Base-by-base conservation (phyloP, 2,329 filamentous ascomycete genomes). In the Chaetomiaceae sp. region DNA sequence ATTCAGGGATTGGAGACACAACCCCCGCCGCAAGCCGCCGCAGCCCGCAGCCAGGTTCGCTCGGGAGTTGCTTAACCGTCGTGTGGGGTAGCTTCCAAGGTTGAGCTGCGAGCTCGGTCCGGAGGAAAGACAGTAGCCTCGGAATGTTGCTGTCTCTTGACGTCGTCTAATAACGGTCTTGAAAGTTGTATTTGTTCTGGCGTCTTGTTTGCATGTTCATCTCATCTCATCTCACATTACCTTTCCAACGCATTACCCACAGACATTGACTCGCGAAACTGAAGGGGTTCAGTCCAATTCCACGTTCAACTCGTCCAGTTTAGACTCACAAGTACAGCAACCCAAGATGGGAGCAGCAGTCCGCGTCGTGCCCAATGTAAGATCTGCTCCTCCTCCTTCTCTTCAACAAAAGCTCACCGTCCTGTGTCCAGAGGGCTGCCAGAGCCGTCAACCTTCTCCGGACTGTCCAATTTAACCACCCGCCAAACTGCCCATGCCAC, bases 381-480 rank as follows among this genome's bases (percentile, higher is more conserved):
- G 63, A 51, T 10, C 5, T 3, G n/a, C 27, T 17, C 27, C 37
- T 17, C 40, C 27, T 33, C 33, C 31, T n/a, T n/a, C 16, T 25
- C 31, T 5, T 2, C 5, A 46, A 21, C 21, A 55, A 10, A 44
- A 47, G 7, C 9, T 38, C 3, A 43, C 21, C 17, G 8, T 10
- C 16, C 33, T 8, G 7, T 14, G 31, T 10, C 23, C 55, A 82
- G 81, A 75, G 78, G 58, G 79, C 82, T 25, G 74, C 78, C 41
- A 76, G 84, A 58, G 88, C 88, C 14, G 72, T 83, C 53, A 87
- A 78, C 59, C 77, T 92, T 44, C 83, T 97, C 44, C 85, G 88
- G 48, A 91, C 92, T n/a, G 83, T 99, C 49, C 92, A 95, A 68
- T 95, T 86, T 67, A 86, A 86, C 1, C 92, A 93, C 66, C 90